Evolutionary conservation across 164 flowering plant genomes (phyloP).

Genomic region (Stephania yunnanensis): DNA sequence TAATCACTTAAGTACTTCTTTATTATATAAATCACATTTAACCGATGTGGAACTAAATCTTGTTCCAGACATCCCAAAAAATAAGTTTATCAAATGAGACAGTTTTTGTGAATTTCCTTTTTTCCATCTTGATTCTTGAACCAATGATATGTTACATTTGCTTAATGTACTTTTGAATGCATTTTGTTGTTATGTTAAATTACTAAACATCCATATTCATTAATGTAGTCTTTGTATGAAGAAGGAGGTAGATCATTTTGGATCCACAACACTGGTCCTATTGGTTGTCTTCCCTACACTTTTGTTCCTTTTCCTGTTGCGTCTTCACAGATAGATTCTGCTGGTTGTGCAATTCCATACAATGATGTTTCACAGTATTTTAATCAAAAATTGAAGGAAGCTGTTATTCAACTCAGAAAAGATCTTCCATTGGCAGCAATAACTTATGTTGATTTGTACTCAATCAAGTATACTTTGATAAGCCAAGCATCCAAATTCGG

Average conservation of each 20-base stretch:
- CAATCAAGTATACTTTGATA: slow-evolving; percentile 28
- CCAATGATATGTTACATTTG: no score
- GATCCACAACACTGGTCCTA: slow-evolving; percentile 52
- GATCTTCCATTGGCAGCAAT: slow-evolving; percentile 20
- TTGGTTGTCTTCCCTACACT: slow-evolving; percentile 40
- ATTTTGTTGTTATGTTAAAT: no score
- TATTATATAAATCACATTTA: no score
- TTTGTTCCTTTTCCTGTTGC: slow-evolving; percentile 11
- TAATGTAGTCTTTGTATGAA: slow-evolving; percentile 23
- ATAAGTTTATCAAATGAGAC: no score
- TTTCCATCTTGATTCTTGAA: no score
- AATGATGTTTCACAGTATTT: slow-evolving; percentile 35
- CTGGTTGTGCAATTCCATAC: slow-evolving; percentile 33
- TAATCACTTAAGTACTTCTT: no score
- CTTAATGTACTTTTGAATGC: no score
- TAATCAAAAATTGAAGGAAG: slow-evolving; percentile 28
- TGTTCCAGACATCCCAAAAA: no score
- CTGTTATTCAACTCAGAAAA: slow-evolving; percentile 28
- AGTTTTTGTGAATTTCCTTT: no score
- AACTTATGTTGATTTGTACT: slow-evolving; percentile 32
- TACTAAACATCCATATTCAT: no score
- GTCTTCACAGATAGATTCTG: slow-evolving; percentile 14
- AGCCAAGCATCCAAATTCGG: slow-evolving; percentile 23
- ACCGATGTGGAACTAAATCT: no score
- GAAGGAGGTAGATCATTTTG: slow-evolving; percentile 39